Percentiles rank a stretch among this genome's conserved stretches.
Conservation (phyloP, 495 filamentous ascomycete genomes). For the Penicillium dipodomyicola region DNA sequence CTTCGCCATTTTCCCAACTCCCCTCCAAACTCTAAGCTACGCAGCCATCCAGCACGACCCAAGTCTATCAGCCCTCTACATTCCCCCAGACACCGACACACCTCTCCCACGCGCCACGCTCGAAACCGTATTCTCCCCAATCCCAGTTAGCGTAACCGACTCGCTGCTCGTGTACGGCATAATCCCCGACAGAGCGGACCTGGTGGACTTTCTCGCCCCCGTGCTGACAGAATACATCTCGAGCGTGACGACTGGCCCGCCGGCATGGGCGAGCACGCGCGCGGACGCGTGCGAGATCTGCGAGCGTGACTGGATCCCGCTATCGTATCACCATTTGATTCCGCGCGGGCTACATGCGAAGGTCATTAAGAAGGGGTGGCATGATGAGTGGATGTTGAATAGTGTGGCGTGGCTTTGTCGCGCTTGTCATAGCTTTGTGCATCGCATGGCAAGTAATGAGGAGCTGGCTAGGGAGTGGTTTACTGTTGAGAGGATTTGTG, state of each 20-base stretch:
- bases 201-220: constrained; percentile 57
- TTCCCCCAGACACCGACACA: constrained; percentile 38
- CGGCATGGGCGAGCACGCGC: constrained; percentile 55
- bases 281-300: constrained; percentile 74
- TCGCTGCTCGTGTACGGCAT: constrained; percentile 62
- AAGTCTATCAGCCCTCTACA: constrained; percentile 48
- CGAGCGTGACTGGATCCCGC: constrained; percentile 69
- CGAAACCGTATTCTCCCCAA: constrained; percentile 37
- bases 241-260: constrained; percentile 55
- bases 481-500: constrained; percentile 66
- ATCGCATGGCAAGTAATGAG: constrained; percentile 73
- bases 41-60: constrained; percentile 49
- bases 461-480: constrained; percentile 72
- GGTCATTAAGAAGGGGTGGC: constrained; percentile 77
- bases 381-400: constrained; percentile 68
- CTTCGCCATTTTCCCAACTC: constrained; percentile 60
- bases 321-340: constrained; percentile 85
- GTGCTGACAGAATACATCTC: constrained; percentile 60
- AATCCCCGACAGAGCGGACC: constrained; percentile 41
- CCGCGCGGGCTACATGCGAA: constrained; percentile 75
- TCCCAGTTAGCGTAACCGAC: constrained; percentile 55
- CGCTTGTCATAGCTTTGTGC: constrained; percentile 84
- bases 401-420: constrained; percentile 88
- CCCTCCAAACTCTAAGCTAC: constrained; percentile 62
- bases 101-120: constrained; percentile 47